Evolutionary conservation across 2,329 filamentous ascomycete genomes (phyloP), one percentile per base, ranked within the genome.

Genomic region (Diaporthe velutina): DNA sequence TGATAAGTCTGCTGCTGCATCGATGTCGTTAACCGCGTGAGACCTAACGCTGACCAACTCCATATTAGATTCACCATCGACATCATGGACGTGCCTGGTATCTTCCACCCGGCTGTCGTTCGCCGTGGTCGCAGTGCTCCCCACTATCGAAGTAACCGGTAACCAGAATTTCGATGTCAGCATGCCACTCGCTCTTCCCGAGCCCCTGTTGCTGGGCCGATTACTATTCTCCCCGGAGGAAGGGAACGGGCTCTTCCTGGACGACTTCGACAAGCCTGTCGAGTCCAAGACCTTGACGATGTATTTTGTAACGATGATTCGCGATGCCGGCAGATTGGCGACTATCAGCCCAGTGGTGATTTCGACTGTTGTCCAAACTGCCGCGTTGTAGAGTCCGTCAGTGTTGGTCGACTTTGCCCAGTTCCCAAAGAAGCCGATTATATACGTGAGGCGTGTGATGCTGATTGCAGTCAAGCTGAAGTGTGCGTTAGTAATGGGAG

Each of bases 391-490:
- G 1, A 73, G 54, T 61, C 35, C 57, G 19, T 38, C 10, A 13
- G 64, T 17, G 30, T 61, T 38, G 3, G 40, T 70, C 17, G 28
- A 50, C 33, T 70, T 28, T 8, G 35, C 33, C 45, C 45, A 68
- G 25, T 70, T 50, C 9, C 55, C 68, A 25, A 45, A 64, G 50
- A 71, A 74, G 8, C 33, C 50, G 19, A 50, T 28, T 2, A 74
- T 22, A 2, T 42, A 42, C 35, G 57, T 71, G 10, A 83, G 76
- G 7, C 82, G 79, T 19, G 82, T 72, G 57, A 81, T 78, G 66
- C 79, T 81, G 60, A 84, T 79, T 22, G 83, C 40, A 10, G 81
- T 83, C 68, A 83, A 80, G 28, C 78, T 80, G 38, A 19, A 13
- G 15, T 13, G 1, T 22, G n/a, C 19, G 30, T 64, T 35, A 67